phyloP scores from a whole-genome alignment of 2,329 filamentous ascomycete genomes.

The Diaporthe eres region DNA sequence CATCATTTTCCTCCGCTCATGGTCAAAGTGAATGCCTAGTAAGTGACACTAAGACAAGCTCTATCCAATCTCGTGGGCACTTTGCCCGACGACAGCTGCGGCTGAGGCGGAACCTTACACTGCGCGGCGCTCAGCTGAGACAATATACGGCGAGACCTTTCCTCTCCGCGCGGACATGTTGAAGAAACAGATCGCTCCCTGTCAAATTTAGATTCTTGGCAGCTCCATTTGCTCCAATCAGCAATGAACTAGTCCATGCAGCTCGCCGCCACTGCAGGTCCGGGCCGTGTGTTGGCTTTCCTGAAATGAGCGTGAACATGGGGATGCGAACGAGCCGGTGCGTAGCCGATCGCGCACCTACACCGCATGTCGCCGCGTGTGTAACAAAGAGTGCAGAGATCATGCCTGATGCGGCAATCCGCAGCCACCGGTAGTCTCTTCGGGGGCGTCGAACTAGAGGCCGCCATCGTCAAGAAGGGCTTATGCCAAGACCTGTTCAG shows the following conservation, averaged over 20 bases:
- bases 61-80: background rate
- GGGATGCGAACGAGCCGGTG: too few relatives aligned
- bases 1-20: background rate
- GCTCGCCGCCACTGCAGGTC: conserved; percentile 17
- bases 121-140: background rate
- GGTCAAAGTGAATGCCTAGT: background rate
- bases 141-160: background rate
- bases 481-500: conserved; percentile 30
- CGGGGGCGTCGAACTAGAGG: conserved; percentile 21
- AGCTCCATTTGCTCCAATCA: background rate
- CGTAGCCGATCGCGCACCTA: background rate
- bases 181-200: background rate
- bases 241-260: background rate
- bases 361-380: background rate
- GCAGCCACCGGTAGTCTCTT: background rate
- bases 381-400: background rate
- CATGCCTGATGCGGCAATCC: background rate
- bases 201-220: background rate
- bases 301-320: background rate
- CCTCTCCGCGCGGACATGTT: background rate
- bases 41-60: background rate
- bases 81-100: background rate
- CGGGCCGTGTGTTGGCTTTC: background rate
- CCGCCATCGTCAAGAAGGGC: conserved; percentile 5
- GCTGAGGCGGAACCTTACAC: background rate